These are phyloP conservation scores for Taphrina communis DNA, from an alignment of 1,139 yeast species.

Conservation along the genomic window DNA sequence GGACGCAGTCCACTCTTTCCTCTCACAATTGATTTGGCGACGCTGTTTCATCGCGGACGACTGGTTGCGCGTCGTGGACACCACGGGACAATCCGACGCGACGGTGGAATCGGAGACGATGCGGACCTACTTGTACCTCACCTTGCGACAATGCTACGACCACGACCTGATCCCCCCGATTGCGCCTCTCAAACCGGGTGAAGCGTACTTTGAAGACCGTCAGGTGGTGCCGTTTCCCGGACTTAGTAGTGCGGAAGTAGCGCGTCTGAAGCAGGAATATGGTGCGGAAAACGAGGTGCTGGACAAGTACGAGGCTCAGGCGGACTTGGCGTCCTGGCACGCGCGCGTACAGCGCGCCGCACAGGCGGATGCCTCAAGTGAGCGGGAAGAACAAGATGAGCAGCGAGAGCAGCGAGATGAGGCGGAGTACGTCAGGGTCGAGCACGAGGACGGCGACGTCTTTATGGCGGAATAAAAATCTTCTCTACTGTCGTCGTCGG, in stretches of 20 bases:
- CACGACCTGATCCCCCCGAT: neutral
- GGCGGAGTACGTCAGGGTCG: constrained; percentile 9
- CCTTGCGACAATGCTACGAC: constrained; percentile 6
- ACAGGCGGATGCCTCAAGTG: constrained; percentile 46
- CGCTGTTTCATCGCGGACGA: constrained; percentile 67
- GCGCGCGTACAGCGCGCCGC: constrained; percentile 54
- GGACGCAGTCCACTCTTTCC: constrained; percentile 17
- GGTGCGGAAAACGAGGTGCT: constrained; percentile 49
- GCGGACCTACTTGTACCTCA: constrained; percentile 13
- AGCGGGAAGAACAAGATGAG: neutral
- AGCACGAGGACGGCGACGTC: constrained; percentile 23
- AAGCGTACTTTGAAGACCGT: constrained; percentile 16
- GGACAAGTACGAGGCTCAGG: constrained; percentile 46
- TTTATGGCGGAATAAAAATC: constrained; percentile 15
- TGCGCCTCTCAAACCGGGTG: neutral
- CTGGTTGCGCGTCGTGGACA: constrained; percentile 59
- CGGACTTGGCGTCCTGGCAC: constrained; percentile 52
- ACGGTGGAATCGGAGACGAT: constrained; percentile 51
- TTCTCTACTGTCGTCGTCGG: neutral
- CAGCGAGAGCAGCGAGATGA: neutral
- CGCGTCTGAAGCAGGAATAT: constrained; percentile 49
- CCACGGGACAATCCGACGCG: constrained; percentile 57
- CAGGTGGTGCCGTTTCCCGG: constrained; percentile 15
- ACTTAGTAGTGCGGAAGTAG: constrained; percentile 45
- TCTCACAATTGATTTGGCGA: constrained; percentile 60